Evolutionary conservation across 2,329 filamentous ascomycete species (phyloP), one percentile per base, ranked within the genome.

Genomic region (Aureobasidium pullulans): DNA sequence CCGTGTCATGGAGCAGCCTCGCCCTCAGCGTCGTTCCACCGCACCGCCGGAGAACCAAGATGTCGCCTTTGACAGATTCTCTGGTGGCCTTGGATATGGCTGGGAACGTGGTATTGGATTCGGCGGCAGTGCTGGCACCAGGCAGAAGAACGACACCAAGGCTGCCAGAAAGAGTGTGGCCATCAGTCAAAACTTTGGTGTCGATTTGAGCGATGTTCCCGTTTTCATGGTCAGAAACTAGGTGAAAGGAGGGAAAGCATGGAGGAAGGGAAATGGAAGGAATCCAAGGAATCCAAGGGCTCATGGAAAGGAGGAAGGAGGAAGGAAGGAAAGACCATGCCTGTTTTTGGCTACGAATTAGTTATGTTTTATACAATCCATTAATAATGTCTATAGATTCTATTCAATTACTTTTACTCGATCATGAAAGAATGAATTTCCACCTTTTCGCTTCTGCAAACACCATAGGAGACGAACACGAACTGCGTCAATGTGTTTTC

Each of bases 141-240:
- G 71, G 34, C 62, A 58, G 9, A 64, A 44, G 47, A 62, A 60
- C 9, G 61, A 64, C 16, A 63, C 57, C 10, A 66, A 62, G 37
- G 66, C 65, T 34, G 66, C 67, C 16, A 62, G 70, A 52, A 74
- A 72, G 64, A 69, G 72, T 46, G 61, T 68, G n/a, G 62, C 66
- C 56, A 64, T 70, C 58, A 67, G 65, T 15, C 65, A 68, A 62
- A 65, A 66, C 10, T 73, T 65, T 61, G 72, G 72, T 2, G 48
- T 75, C 32, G 72, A 74, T 65, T 61, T 75, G 60, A 73, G 71
- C 44, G 73, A 75, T 64, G 68, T 75, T 46, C 73, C 73, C 3
- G 69, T 74, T 2, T 74, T 74, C 59, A 63, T 74, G 64, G 43
- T 57, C 9, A 57, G 43, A 13, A 42, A 57, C 59, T 60, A 64